A percentile compares a stretch with the other conserved stretches of the same genome.
These are phyloP conservation scores for Astragalus glycyphyllos DNA, from an alignment of 306 rosid genomes.

Conservation along the genomic window DNA sequence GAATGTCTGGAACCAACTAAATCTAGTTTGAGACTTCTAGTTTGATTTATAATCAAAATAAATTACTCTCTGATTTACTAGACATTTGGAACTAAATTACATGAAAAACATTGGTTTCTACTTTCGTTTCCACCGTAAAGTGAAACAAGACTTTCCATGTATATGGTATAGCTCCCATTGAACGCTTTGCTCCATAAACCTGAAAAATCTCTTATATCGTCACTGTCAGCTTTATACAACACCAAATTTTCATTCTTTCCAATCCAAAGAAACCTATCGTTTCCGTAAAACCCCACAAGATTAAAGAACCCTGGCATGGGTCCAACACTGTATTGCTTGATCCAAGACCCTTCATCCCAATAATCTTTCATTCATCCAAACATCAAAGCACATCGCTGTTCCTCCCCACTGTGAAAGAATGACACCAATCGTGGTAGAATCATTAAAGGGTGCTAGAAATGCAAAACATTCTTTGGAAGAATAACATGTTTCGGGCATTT, in stretches of 20 bases:
- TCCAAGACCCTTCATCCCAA: conserved; percentile 37
- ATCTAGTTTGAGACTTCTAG: no score
- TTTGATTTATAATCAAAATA: no score
- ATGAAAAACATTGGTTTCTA: neutral
- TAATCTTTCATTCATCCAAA: conserved; percentile 45
- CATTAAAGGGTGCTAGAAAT: conserved; percentile 18
- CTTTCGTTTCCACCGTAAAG: neutral
- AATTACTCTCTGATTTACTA: conserved; percentile 7
- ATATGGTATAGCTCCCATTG: conserved; percentile 13
- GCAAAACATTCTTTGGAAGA: neutral
- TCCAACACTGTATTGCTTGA: conserved; percentile 35
- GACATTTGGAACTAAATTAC: conserved; percentile 7
- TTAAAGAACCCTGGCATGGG: conserved; percentile 1
- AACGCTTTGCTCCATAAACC: conserved; percentile 13
- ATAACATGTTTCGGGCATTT: neutral
- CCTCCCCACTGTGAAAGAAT: conserved; percentile 15
- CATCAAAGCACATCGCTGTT: conserved; percentile 15
- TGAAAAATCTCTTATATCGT: neutral
- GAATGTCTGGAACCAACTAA: no score
- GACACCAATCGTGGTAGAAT: conserved; percentile 4
- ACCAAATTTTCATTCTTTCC: conserved; percentile 12
- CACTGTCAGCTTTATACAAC: neutral
- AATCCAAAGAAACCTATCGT: conserved; percentile 9
- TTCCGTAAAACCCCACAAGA: conserved; percentile 33
- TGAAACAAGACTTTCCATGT: conserved; percentile 36